Evolutionary conservation across 768 basidiomycete species (phyloP), one percentile per base, ranked within the genome.

Genomic region (Astraeus odoratus): DNA sequence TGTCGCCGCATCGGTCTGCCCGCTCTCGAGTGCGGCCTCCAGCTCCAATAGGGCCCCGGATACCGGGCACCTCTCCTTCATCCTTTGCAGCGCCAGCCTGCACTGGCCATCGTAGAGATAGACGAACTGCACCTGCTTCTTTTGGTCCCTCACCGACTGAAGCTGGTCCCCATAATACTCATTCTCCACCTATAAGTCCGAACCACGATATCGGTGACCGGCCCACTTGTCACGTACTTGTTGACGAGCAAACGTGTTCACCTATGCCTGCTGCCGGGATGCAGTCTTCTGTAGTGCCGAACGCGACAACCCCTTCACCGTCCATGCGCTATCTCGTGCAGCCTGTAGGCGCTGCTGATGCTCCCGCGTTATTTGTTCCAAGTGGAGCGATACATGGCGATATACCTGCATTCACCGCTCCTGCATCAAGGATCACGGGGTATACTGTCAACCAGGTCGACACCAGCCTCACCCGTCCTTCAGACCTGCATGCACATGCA

Each of bases 31-130:
- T 70, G 39, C 67, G 72, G 34, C 68, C 74, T 3, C 62, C 71
- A 5, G 75, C 75, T 18, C 76, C 77, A n/a, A 63, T 66, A 18
- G 77, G 77, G 13, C 76, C 78, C 6, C 71, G 78, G 4, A 61
- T 70, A 12, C 61, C 44, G 42, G 65, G 48, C 50, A 47, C 50
- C 29, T 59, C 61, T 16, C 65, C 59, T 1, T 48, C 60, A 39
- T 60, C 65, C 18, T 65, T 57, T 1, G 53, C 51, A 15, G 34
- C 36, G 1, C 47, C 53, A 18, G 58, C 59, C 36, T 58, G 51
- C 12, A 62, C 59, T 1, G 55, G 56, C 9, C 58, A 58, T 9
- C 64, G 61, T 38, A 64, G 51, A 56, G 65, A 64, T 39, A 61
- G 63, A 61, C 42, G 53, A 13, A 52, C 52, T 41, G 56, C 54